Conservation (phyloP, 202 grass and related monocot genomes). For the Hordeum pubiflorum region DNA sequence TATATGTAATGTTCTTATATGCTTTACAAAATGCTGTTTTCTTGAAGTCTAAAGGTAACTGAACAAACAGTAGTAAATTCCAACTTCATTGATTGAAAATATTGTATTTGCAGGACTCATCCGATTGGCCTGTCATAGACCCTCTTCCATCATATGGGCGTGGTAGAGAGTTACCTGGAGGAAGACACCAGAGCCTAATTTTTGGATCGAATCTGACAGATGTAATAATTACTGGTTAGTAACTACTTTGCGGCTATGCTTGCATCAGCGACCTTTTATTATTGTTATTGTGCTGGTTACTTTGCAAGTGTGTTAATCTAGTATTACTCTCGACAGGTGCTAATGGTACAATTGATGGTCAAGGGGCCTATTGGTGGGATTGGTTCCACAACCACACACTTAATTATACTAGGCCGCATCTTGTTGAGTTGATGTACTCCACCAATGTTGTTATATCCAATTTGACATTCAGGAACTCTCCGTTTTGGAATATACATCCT, state of each 20-base stretch:
- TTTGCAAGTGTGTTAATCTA: neutral
- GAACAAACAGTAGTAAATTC: neutral
- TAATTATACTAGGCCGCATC: constrained; percentile 87
- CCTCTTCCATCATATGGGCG: constrained; percentile 92
- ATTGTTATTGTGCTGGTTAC: neutral
- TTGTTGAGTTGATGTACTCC: constrained; percentile 82
- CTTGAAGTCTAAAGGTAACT: neutral
- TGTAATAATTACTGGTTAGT: constrained; percentile 86
- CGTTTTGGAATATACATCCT: constrained; percentile 96
- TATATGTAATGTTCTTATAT: neutral
- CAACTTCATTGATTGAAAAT: neutral
- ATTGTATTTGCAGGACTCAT: constrained; percentile 51
- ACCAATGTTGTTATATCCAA: constrained; percentile 85
- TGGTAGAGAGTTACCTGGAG: constrained; percentile 82
- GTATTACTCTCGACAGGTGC: constrained; percentile 35
- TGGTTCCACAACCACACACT: constrained; percentile 62
- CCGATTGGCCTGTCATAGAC: constrained; percentile 66
- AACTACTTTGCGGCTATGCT: neutral
- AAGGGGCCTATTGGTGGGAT: constrained; percentile 89
- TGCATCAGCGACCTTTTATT: neutral
- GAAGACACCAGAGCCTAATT: constrained; percentile 80
- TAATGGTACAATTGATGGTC: constrained; percentile 93
- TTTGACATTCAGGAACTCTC: constrained; percentile 84
- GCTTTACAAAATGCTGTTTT: neutral
- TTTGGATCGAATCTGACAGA: constrained; percentile 79